Conservation (phyloP, 2,329 filamentous ascomycete genomes). For the Harringtonia lauricola region DNA sequence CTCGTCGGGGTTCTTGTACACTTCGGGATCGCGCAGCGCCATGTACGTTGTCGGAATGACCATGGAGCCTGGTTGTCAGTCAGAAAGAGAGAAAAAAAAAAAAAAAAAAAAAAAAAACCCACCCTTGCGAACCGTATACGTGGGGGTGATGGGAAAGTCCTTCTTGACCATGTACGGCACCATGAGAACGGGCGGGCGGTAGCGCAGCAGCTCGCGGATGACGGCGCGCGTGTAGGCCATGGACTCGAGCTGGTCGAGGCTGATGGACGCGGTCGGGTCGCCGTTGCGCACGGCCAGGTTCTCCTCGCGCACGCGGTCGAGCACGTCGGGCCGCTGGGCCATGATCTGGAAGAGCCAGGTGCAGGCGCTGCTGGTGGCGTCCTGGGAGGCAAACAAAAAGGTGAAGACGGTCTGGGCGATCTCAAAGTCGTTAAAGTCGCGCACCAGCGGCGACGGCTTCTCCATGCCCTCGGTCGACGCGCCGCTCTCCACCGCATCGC, state of each 20-base stretch:
- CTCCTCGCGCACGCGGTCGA: conserved; percentile 86
- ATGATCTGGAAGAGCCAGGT: conserved; percentile 95
- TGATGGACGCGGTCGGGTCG: conserved; percentile 57
- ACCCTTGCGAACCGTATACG: conserved; percentile 88
- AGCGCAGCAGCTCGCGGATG: conserved; percentile 82
- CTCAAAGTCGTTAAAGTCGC: conserved; percentile 82
- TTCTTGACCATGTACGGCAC: conserved; percentile 94
- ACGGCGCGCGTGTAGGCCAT: conserved; percentile 86
- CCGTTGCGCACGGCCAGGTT: conserved; percentile 69
- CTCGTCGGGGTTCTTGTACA: conserved; percentile 78
- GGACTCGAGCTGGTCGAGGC: conserved; percentile 78
- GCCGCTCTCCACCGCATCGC: conserved; percentile 65
- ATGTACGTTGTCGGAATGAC: conserved; percentile 85
- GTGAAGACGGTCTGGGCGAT: conserved; percentile 92
- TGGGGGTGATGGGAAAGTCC: conserved; percentile 77
- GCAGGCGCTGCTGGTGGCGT: conserved; percentile 85
- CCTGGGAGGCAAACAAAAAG: conserved; percentile 94
- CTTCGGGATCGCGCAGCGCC: conserved; percentile 82
- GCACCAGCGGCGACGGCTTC: conserved; percentile 74
- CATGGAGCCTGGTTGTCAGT: conserved; percentile 57
- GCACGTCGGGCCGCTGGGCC: conserved; percentile 84
- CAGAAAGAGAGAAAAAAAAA: not conserved
- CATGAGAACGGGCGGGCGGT: conserved; percentile 94
- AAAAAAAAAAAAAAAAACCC: conserved; percentile 13
- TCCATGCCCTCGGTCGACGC: conserved; percentile 54